Base-by-base conservation (phyloP, 2,329 filamentous ascomycete genomes). In the Sphaerulina vaccinii region DNA sequence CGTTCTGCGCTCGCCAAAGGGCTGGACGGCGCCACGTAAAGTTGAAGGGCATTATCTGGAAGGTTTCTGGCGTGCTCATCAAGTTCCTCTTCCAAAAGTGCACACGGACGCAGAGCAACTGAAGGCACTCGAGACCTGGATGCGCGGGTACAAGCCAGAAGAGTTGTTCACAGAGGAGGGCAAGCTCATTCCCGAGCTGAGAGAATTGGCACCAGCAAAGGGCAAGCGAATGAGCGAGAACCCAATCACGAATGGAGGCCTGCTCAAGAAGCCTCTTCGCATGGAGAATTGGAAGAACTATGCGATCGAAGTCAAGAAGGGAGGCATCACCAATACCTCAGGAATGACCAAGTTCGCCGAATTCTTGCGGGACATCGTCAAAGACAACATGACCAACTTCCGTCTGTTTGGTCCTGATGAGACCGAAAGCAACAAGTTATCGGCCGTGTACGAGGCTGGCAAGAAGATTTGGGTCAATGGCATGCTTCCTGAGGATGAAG, bases 391-490 rank as follows among this genome's bases (percentile, higher is more conserved):
- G 58, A 75, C 74, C 51, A 85, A 80, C 65, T 91, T 91, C 77
- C 84, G 87, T 37, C 75, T 90, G 5, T 88, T 90, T 60, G 87
- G 87, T 0, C 87, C 87, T 0, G 87, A 91, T 64, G 87, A 91
- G 77, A 90, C 86, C 0, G 83, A 90, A 66, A 89, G 86, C 18
- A 91, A 91, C 73, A 90, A 91, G 71, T 80, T 91, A 2, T 78
- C 74, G 1, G 79, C 78, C 19, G 83, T 91, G 39, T 90, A 90
- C 68, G 78, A 86, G 52, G 85, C 80, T 1, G 84, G 83, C 4
- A 87, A 89, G 78, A 90, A 90, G 70, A 86, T 88, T 3, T 90
- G 87, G 87, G 76, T 90, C 74, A 87, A 81, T 5, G 86, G 88
- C 43, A 88, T 87, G 67, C 87, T 90, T 56, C 83, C 87, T 3